These are phyloP conservation scores for Tylopilus subfusipes DNA, from an alignment of 768 basidiomycete species.

Conservation along the genomic window DNA sequence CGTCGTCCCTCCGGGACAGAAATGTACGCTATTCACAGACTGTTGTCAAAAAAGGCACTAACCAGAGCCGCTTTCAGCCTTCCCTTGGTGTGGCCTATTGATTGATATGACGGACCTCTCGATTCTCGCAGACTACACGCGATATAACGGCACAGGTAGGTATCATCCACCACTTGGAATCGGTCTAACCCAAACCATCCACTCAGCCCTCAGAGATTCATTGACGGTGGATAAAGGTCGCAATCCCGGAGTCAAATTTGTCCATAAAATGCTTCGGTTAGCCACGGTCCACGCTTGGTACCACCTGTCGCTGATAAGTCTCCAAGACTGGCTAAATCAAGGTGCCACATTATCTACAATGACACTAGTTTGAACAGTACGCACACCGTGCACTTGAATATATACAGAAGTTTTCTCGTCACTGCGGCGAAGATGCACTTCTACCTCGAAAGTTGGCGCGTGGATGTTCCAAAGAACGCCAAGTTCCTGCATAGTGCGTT, in stretches of 20 bases:
- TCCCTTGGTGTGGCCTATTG: constrained; percentile 90
- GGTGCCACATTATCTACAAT: constrained; percentile 75
- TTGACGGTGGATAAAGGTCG: constrained; percentile 68
- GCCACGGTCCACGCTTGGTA: constrained; percentile 20
- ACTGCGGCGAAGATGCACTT: constrained; percentile 83
- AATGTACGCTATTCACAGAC: constrained; percentile 31
- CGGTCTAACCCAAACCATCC: not conserved
- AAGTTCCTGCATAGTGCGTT: constrained; percentile 55
- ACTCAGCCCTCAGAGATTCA: constrained; percentile 59
- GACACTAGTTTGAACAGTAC: constrained; percentile 68
- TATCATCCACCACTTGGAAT: not conserved
- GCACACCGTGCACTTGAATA: constrained; percentile 66
- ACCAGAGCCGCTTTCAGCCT: constrained; percentile 45
- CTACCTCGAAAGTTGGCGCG: constrained; percentile 66
- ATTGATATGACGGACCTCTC: constrained; percentile 77
- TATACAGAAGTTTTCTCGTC: constrained; percentile 83
- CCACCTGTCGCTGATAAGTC: constrained; percentile 5
- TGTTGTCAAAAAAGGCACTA: not conserved
- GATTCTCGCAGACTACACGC: constrained; percentile 72
- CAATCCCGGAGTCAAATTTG: constrained; percentile 60
- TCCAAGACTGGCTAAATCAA: constrained; percentile 63
- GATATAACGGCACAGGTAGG: constrained; percentile 62
- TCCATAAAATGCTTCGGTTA: constrained; percentile 72
- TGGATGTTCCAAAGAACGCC: constrained; percentile 39
- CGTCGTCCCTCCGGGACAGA: constrained; percentile 45